Percentiles rank a stretch among this genome's conserved stretches.
These are phyloP conservation scores for Ceriops tagal DNA, from an alignment of 345 rosid genomes.

Conservation along the genomic window DNA sequence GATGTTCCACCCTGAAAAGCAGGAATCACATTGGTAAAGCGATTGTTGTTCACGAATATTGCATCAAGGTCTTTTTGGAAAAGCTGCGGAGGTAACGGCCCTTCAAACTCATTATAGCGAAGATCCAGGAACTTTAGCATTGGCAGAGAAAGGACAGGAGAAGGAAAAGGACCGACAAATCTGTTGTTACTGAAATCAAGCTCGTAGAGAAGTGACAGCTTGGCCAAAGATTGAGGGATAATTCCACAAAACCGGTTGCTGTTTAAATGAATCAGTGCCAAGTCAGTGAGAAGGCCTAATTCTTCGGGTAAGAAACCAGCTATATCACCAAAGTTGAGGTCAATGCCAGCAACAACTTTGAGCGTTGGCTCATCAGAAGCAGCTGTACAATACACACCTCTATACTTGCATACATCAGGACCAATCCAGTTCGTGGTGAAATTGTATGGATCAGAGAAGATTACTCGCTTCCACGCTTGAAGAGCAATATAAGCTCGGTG, in stretches of 20 bases:
- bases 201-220: slow-evolving; percentile 66
- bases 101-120: slow-evolving; percentile 88
- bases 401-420: slow-evolving; percentile 63
- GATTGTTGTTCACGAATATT: slow-evolving; percentile 68
- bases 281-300: slow-evolving; percentile 67
- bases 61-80: slow-evolving; percentile 71
- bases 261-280: slow-evolving; percentile 71
- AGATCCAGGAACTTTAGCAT: slow-evolving; percentile 57
- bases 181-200: slow-evolving; percentile 88
- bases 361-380: slow-evolving; percentile 43
- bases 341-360: slow-evolving; percentile 67
- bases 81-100: slow-evolving; percentile 64
- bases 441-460: slow-evolving; percentile 81
- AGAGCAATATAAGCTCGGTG: slow-evolving; percentile 65
- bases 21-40: slow-evolving; percentile 52
- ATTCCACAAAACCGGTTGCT: slow-evolving; percentile 89
- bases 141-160: slow-evolving; percentile 62
- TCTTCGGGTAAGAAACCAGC: slow-evolving; percentile 83
- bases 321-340: slow-evolving; percentile 63
- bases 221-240: slow-evolving; percentile 55
- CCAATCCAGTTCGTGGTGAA: slow-evolving; percentile 77
- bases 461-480: slow-evolving; percentile 70
- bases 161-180: slow-evolving; percentile 79
- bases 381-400: slow-evolving; percentile 57
- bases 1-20: slow-evolving; percentile 32